These are phyloP conservation scores for Scenedesmus sp. DNA, from an alignment of 163 green algal species.

Conservation along the genomic window DNA sequence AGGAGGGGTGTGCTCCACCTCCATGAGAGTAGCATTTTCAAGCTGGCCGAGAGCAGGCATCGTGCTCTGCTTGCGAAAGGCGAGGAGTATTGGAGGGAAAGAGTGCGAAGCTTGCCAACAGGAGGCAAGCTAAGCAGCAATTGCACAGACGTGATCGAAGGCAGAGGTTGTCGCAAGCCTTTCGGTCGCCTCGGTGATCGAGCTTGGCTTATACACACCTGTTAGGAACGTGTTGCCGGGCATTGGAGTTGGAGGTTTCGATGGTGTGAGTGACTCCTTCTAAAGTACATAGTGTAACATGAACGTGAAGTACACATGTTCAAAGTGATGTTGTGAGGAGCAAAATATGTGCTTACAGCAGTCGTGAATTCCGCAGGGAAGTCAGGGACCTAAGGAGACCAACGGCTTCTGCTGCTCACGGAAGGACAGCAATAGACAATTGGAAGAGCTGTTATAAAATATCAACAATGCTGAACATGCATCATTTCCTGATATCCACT, in stretches of 20 bases:
- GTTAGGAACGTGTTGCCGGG: not conserved
- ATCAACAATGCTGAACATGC: too few relatives aligned
- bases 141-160: not conserved
- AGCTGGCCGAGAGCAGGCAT: conserved; percentile 46
- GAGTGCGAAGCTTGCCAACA: conserved; percentile 6
- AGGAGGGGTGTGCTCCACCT: conserved; percentile 64
- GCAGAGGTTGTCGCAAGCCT: not conserved
- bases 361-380: not conserved
- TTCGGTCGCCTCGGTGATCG: not conserved
- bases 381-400: not conserved
- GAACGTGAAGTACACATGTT: not conserved
- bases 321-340: not conserved
- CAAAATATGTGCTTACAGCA: not conserved
- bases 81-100: not conserved
- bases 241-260: conserved; percentile 16
- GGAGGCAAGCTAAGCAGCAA: not conserved
- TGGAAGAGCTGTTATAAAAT: too few relatives aligned
- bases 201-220: not conserved
- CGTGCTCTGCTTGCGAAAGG: not conserved
- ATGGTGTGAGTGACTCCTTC: not conserved
- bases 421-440: too few relatives aligned
- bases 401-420: not conserved
- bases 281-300: not conserved
- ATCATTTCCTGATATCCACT: too few relatives aligned
- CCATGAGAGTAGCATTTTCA: conserved; percentile 50